Percentiles rank a stretch among this genome's conserved stretches.
phyloP scores from a whole-genome alignment of 2,329 filamentous ascomycete genomes.

The Colletotrichum siamense region DNA sequence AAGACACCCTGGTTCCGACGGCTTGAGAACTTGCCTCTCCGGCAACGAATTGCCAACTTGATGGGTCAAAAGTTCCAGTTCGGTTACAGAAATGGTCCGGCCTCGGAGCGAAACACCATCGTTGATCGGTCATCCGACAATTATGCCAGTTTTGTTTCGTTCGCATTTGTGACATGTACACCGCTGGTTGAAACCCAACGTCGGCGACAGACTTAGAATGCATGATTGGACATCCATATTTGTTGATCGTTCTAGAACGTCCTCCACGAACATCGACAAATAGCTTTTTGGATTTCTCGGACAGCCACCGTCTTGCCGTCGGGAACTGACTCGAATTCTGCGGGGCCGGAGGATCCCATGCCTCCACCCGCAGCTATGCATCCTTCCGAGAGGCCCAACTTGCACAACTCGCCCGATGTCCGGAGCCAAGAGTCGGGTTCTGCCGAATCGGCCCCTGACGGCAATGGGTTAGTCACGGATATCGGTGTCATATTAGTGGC shows the following conservation, averaged over 20 bases:
- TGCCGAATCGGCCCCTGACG: conserved; percentile 3
- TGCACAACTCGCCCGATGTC: not conserved
- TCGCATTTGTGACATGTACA: not conserved
- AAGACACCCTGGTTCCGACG: not conserved
- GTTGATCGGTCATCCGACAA: not conserved
- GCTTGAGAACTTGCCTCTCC: not conserved
- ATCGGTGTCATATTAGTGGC: not conserved
- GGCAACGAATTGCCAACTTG: not conserved
- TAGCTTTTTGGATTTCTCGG: not conserved
- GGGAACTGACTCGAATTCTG: not conserved
- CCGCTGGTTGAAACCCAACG: not conserved
- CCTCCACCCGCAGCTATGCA: not conserved
- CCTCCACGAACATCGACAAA: not conserved
- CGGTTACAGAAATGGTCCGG: conserved; percentile 4
- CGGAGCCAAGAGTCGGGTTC: not conserved
- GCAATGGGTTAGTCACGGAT: not conserved
- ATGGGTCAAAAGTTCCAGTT: not conserved
- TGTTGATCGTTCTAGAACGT: not conserved
- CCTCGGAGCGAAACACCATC: not conserved
- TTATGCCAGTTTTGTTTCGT: not conserved
- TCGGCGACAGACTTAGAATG: too few relatives aligned
- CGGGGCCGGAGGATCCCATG: not conserved
- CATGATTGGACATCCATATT: not conserved
- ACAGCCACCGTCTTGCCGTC: not conserved
- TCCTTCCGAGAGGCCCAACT: not conserved